Conservation (phyloP, 225 moss, liverwort and hornwort species). For the Straminergon stramineum region DNA sequence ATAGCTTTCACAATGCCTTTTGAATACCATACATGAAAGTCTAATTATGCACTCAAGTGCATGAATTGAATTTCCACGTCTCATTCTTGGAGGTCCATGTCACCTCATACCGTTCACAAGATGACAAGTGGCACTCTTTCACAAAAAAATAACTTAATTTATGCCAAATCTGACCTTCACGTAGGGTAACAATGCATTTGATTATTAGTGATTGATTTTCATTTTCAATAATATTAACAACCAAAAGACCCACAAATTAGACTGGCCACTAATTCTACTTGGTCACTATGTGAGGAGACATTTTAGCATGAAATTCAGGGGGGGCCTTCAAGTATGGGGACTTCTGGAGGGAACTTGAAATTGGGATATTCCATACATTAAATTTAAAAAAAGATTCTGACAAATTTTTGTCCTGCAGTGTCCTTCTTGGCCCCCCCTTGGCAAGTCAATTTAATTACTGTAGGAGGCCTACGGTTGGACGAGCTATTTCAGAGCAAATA, state of each 20-base stretch:
- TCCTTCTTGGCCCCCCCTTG: neutral
- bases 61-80: neutral
- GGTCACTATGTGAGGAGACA: neutral
- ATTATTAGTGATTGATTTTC: neutral
- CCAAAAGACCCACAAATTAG: neutral
- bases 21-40: fast-evolving
- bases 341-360: neutral
- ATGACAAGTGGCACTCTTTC: neutral
- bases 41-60: too few relatives aligned
- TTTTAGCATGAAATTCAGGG: neutral
- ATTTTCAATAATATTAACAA: neutral
- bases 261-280: neutral
- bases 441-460: neutral
- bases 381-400: neutral
- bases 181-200: too few relatives aligned
- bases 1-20: neutral
- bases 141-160: neutral
- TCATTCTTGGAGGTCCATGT: fast-evolving
- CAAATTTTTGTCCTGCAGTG: neutral
- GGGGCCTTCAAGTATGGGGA: neutral
- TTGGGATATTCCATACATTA: neutral
- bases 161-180: neutral
- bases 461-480: neutral
- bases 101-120: neutral
- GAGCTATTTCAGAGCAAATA: neutral